A percentile compares a stretch with the other conserved stretches of the same genome.
phyloP scores from a whole-genome alignment of 805 yeast genomes.

The Wickerhamomyces pijperi region DNA sequence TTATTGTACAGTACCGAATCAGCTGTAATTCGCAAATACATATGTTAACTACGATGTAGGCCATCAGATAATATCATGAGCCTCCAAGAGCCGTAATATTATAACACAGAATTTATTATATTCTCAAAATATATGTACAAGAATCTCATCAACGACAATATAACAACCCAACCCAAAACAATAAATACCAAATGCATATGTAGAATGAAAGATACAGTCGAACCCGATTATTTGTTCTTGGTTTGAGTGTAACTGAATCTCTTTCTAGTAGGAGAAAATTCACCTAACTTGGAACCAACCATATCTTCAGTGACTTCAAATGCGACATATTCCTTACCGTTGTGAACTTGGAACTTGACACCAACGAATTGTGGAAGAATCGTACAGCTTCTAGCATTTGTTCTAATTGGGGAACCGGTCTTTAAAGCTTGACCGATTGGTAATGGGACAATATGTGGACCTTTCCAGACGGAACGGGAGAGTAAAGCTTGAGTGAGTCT shows the following conservation, averaged over 20 bases:
- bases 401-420: conserved; percentile 78
- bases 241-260: conserved; percentile 73
- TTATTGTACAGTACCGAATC: no score
- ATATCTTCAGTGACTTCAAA: conserved; percentile 83
- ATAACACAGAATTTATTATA: no score
- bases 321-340: conserved; percentile 89
- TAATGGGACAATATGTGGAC: conserved; percentile 89
- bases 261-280: conserved; percentile 90
- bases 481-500: background rate
- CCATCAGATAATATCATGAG: no score
- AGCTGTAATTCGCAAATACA: background rate
- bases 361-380: conserved; percentile 95
- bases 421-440: conserved; percentile 82
- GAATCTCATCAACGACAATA: conserved; percentile 1
- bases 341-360: conserved; percentile 85
- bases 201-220: no score
- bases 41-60: background rate
- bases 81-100: no score
- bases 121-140: background rate
- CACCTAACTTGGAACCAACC: conserved; percentile 95
- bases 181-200: background rate
- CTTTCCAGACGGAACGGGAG: conserved; percentile 18
- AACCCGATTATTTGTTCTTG: conserved; percentile 38
- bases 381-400: conserved; percentile 93
- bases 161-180: background rate